Conservation (phyloP, 306 rosid species). For the Citrullus colocynthis region DNA sequence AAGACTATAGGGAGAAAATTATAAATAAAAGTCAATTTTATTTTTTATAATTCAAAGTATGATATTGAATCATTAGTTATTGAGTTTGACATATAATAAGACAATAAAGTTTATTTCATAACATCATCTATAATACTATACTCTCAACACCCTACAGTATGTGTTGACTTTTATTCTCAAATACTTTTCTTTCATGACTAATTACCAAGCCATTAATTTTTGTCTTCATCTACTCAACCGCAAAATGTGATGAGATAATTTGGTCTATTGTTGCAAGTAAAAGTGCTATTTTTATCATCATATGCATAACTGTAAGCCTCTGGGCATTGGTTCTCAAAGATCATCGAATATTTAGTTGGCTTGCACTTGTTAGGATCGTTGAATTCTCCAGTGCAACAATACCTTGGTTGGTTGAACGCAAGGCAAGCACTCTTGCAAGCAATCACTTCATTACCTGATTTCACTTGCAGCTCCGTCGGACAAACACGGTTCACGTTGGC, state of each 20-base stretch:
- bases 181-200: no score
- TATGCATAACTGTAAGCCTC: slow-evolving; percentile 50
- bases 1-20: no score
- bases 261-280: slow-evolving; percentile 35
- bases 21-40: no score
- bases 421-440: slow-evolving; percentile 40
- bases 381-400: slow-evolving; percentile 32
- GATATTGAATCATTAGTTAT: no score
- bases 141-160: background rate
- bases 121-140: background rate
- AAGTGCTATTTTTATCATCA: slow-evolving; percentile 30
- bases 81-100: no score
- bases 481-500: background rate
- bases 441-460: background rate
- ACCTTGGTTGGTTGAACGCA: slow-evolving; percentile 21
- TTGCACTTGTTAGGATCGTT: slow-evolving; percentile 15
- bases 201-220: background rate
- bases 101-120: no score
- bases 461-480: background rate
- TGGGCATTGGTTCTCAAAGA: slow-evolving; percentile 40
- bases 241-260: slow-evolving; percentile 45
- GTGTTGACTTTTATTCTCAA: background rate
- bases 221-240: slow-evolving; percentile 10
- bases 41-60: no score
- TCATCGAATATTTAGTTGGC: slow-evolving; percentile 23